Evolutionary conservation across 441 rosid species (phyloP).

Genomic region (Populus hybrid): DNA sequence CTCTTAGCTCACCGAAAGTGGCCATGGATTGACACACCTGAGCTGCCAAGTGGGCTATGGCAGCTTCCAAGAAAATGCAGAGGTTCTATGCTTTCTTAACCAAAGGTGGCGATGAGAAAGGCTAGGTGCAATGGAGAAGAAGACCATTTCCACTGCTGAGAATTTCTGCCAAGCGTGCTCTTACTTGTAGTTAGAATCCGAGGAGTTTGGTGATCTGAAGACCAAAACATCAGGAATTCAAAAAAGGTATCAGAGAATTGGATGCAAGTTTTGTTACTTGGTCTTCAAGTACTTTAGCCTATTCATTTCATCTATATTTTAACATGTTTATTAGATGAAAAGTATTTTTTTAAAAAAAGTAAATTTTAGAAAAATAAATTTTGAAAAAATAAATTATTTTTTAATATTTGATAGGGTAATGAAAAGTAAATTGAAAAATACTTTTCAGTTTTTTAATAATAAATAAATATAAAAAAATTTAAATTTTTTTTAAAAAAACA

Average conservation of each 20-base stretch:
- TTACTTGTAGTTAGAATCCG: too few species aligned
- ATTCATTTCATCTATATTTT: too few species aligned
- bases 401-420: fast-evolving
- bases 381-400: too few species aligned
- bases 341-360: too few species aligned
- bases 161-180: neutral
- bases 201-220: too few species aligned
- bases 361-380: too few species aligned
- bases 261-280: neutral
- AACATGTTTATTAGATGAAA: too few species aligned
- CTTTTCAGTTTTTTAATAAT: too few species aligned
- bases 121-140: neutral
- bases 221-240: neutral
- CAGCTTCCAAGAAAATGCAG: neutral
- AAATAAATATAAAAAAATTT: too few species aligned
- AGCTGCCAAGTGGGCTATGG: neutral
- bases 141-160: neutral
- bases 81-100: neutral
- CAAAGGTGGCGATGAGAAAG: neutral
- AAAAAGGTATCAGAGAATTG: neutral
- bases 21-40: neutral
- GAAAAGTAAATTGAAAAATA: too few species aligned
- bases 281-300: too few species aligned
- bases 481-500: too few species aligned
- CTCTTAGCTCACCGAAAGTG: neutral